Evolutionary conservation across 805 yeast species (phyloP).

Genomic region (Teunomyces barrocoloradensis): DNA sequence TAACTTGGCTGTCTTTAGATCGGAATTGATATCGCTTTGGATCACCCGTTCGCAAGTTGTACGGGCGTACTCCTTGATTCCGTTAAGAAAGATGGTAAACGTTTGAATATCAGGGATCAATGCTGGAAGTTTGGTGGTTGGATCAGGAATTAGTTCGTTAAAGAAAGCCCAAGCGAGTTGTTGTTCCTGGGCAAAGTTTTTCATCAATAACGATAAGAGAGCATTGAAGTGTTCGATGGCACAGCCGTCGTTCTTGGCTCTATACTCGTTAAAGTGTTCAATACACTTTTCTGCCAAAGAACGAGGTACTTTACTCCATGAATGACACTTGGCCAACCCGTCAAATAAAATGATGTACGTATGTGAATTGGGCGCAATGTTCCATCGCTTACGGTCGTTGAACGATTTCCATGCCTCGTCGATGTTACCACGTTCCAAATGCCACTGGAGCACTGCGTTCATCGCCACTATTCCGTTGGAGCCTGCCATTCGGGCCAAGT

Average conservation of each 20-base stretch:
- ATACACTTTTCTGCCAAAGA: conserved; percentile 19
- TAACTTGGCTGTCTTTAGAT: conserved; percentile 20
- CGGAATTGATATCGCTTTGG: conserved; percentile 12
- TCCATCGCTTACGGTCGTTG: conserved; percentile 61
- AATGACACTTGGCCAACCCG: conserved; percentile 31
- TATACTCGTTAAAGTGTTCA: conserved; percentile 19
- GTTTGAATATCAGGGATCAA: conserved; percentile 34
- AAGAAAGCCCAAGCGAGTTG: conserved; percentile 37
- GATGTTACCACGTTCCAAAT: conserved; percentile 40
- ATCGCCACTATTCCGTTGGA: conserved; percentile 45
- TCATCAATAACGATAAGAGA: conserved; percentile 32
- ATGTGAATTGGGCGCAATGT: conserved; percentile 50
- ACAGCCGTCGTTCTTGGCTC: conserved; percentile 10
- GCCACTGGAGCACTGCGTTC: conserved; percentile 58
- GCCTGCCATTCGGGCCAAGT: conserved; percentile 46
- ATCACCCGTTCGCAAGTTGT: conserved; percentile 14
- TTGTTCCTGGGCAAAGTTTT: conserved; percentile 32
- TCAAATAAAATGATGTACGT: conserved; percentile 34
- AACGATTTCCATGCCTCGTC: conserved; percentile 50
- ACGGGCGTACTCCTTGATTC: conserved; percentile 22
- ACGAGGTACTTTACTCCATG: conserved; percentile 31
- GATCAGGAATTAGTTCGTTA: conserved; percentile 22
- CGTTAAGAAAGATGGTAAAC: conserved; percentile 38
- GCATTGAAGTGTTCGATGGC: conserved; percentile 36
- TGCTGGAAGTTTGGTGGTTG: conserved; percentile 10